Evolutionary conservation across 2,329 filamentous ascomycete genomes (phyloP).

Genomic region (Volutella citrinella): DNA sequence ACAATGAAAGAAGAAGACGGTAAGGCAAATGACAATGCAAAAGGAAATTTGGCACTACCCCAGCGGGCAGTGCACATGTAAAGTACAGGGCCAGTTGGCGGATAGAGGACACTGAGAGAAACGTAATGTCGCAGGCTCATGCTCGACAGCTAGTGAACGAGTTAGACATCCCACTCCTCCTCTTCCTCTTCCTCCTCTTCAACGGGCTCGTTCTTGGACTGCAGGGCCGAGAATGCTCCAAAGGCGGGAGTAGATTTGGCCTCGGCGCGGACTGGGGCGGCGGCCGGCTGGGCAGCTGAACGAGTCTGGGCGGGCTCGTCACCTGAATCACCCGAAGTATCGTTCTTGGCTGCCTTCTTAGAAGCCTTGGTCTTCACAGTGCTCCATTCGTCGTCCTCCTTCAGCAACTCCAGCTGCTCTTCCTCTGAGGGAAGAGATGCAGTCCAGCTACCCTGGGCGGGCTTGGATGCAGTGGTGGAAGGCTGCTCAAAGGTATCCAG

Average conservation of each 20-base stretch:
- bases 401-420: slow-evolving; percentile 58
- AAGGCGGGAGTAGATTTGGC: slow-evolving; percentile 38
- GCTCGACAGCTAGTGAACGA: no score
- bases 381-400: slow-evolving; percentile 56
- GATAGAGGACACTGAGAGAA: no score
- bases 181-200: slow-evolving; percentile 36
- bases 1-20: no score
- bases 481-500: slow-evolving; percentile 56
- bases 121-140: no score
- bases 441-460: slow-evolving; percentile 43
- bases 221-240: slow-evolving; percentile 49
- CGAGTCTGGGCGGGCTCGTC: slow-evolving; percentile 30
- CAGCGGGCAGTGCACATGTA: slow-evolving; percentile 11
- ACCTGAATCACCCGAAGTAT: slow-evolving; percentile 32
- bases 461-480: slow-evolving; percentile 27
- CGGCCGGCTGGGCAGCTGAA: slow-evolving; percentile 30
- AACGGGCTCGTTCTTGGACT: slow-evolving; percentile 36
- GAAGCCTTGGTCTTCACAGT: slow-evolving; percentile 52
- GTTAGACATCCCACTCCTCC: slow-evolving; percentile 51
- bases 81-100: slow-evolving; percentile 1
- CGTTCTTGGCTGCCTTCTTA: slow-evolving; percentile 41
- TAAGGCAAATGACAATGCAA: slow-evolving; percentile 16
- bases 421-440: slow-evolving; percentile 57
- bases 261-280: no score
- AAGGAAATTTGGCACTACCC: no score